These are phyloP conservation scores for Penicillium taxi DNA, from an alignment of 495 filamentous ascomycete genomes.

Conservation along the genomic window DNA sequence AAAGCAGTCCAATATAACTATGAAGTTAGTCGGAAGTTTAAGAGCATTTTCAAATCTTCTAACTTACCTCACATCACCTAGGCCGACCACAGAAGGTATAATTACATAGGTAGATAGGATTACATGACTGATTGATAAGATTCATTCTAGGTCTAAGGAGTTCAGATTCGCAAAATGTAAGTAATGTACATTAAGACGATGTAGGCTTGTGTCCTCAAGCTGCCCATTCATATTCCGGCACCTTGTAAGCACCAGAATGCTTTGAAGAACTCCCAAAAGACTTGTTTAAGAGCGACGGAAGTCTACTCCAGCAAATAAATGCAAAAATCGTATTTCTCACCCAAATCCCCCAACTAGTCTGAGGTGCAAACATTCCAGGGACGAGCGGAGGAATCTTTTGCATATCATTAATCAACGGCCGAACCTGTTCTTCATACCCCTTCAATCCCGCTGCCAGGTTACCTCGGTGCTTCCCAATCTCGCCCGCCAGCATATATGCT, in stretches of 20 bases:
- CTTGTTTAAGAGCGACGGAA: slow-evolving; percentile 4
- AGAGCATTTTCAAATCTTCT: too few species aligned
- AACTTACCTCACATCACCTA: too few species aligned
- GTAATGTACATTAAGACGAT: too few species aligned
- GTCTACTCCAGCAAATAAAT: slow-evolving; percentile 10
- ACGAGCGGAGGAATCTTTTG: slow-evolving; percentile 26
- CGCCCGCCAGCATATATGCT: slow-evolving; percentile 44
- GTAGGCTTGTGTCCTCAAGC: background rate
- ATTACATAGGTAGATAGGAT: too few species aligned
- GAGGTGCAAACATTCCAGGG: slow-evolving; percentile 23
- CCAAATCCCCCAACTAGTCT: slow-evolving; percentile 33
- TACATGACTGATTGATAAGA: too few species aligned
- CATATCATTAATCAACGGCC: slow-evolving; percentile 32
- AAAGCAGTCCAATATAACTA: too few species aligned
- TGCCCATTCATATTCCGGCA: slow-evolving; percentile 5
- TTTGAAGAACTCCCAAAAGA: slow-evolving; percentile 1
- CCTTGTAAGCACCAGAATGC: background rate
- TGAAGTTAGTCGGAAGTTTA: too few species aligned
- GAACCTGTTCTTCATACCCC: slow-evolving; percentile 35
- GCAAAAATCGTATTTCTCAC: slow-evolving; percentile 11
- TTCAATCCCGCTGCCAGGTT: slow-evolving; percentile 28
- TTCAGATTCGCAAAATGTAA: too few species aligned
- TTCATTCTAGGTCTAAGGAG: too few species aligned
- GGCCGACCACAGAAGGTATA: too few species aligned
- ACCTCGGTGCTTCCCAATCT: slow-evolving; percentile 24